Evolutionary conservation across 331 rosid species (phyloP), one percentile per base, ranked within the genome.

Genomic region (Saraca asoca): DNA sequence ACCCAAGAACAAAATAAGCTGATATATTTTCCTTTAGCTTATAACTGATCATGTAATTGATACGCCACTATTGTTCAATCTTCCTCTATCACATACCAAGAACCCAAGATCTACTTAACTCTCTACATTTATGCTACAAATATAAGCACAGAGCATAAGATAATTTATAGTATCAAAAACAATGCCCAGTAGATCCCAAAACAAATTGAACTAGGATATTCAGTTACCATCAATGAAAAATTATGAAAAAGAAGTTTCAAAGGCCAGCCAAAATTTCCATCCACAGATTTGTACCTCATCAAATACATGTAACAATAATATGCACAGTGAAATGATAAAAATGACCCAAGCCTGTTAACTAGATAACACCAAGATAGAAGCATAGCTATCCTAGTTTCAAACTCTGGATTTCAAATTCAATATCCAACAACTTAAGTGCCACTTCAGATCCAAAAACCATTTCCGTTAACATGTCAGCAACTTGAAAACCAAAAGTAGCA

Each of bases 341-440:
- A 80, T 55, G 59, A 49, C 58, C 1, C 31, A 59, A 24, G 65
- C 45, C 68, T 70, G 71, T 72, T 53, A 71, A 71, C 63, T 72
- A 76, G 31, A 24, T 51, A 83, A 78, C 72, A 70, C 58, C 65
- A 53, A 77, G 58, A 49, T 64, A 65, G 76, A 75, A 56, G 73
- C 62, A 24, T 24, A 84, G 76, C 75, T 68, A 85, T 68, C 80
- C 76, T 51, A 79, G 72, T 63, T 75, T 67, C 54, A 79, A 79
- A 78, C 44, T 74, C 68, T 62, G 79, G 67, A 82, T 77, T 81
- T 80, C 79, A 75, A 72, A 82, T 74, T 76, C 82, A 78, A 75
- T 81, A 78, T 83, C 89, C 79, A 84, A 88, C 90, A 93, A 90
- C 97, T 88, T 90, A 90, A 94, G 95, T 90, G 97, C 91, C 91